These are phyloP conservation scores for Aegilops longissima DNA, from an alignment of 176 grass and related monocot genomes.

Conservation along the genomic window DNA sequence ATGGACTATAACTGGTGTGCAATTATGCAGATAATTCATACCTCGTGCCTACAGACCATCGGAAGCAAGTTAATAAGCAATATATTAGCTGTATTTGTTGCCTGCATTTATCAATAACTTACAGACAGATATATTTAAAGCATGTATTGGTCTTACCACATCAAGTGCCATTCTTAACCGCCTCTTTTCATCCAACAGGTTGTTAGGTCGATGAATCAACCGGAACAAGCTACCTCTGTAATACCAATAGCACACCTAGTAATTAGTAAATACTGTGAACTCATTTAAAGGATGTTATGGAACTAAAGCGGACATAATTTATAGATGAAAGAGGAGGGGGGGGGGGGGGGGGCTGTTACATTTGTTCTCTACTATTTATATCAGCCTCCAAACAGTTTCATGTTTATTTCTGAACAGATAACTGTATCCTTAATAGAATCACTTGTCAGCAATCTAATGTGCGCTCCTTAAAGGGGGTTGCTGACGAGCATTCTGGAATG, in stretches of 20 bases:
- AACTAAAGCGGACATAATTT: constrained; percentile 22
- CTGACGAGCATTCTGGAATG: neutral
- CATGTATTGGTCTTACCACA: constrained; percentile 62
- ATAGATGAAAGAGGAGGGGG: constrained; percentile 3
- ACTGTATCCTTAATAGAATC: constrained; percentile 8
- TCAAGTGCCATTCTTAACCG: constrained; percentile 93
- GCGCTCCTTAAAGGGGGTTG: constrained; percentile 1
- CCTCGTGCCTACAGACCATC: constrained; percentile 71
- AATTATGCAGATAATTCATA: constrained; percentile 99
- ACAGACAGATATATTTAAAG: constrained; percentile 21
- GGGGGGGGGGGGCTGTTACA: neutral
- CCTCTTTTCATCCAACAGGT: constrained; percentile 86
- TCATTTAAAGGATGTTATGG: constrained; percentile 25
- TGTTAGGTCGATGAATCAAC: constrained; percentile 93
- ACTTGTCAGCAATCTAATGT: neutral
- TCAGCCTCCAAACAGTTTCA: neutral
- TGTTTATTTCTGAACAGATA: neutral
- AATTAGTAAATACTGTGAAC: constrained; percentile 21
- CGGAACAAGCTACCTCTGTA: constrained; percentile 93
- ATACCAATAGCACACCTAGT: constrained; percentile 35
- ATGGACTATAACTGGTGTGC: constrained; percentile 91
- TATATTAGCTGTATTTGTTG: neutral
- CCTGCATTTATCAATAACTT: constrained; percentile 22
- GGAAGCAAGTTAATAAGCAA: constrained; percentile 31
- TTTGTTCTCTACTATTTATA: constrained; percentile 15